These are phyloP conservation scores for Sphaerobolus stellatus DNA, from an alignment of 1,284 basidiomycete genomes.

Conservation along the genomic window DNA sequence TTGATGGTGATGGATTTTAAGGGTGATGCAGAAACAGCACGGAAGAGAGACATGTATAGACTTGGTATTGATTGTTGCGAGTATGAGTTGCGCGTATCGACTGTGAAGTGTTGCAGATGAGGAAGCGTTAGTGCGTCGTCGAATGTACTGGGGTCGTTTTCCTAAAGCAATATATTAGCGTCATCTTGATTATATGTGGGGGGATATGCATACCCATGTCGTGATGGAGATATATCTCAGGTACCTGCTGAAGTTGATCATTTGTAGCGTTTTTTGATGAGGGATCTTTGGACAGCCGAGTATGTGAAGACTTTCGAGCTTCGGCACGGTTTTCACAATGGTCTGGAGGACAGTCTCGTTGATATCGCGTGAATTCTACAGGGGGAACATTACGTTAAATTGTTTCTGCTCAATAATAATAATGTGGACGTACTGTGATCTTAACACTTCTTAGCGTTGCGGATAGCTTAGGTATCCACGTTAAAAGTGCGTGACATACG, in stretches of 20 bases:
- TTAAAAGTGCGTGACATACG: constrained; percentile 54
- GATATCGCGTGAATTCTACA: constrained; percentile 55
- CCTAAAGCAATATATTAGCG: constrained; percentile 31
- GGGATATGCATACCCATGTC: constrained; percentile 42
- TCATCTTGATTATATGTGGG: not conserved
- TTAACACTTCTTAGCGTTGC: constrained; percentile 51
- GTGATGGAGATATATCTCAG: constrained; percentile 61
- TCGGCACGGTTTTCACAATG: constrained; percentile 49
- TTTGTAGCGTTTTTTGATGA: constrained; percentile 47
- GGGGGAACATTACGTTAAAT: not conserved
- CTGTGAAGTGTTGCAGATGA: constrained; percentile 50
- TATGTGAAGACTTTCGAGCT: constrained; percentile 55
- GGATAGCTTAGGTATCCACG: constrained; percentile 46
- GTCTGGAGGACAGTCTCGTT: constrained; percentile 46
- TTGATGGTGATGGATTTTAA: constrained; percentile 50
- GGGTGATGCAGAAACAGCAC: constrained; percentile 34
- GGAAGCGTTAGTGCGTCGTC: constrained; percentile 39
- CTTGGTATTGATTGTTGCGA: constrained; percentile 30
- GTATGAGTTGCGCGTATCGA: constrained; percentile 46
- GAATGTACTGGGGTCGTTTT: constrained; percentile 32
- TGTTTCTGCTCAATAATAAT: constrained; percentile 7
- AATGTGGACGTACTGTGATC: constrained; percentile 48
- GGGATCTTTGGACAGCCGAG: constrained; percentile 56
- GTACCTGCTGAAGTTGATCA: constrained; percentile 46
- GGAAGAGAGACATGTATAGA: constrained; percentile 39